phyloP scores from a whole-genome alignment of 345 rosid genomes.

The Hibiscus syriacus region DNA sequence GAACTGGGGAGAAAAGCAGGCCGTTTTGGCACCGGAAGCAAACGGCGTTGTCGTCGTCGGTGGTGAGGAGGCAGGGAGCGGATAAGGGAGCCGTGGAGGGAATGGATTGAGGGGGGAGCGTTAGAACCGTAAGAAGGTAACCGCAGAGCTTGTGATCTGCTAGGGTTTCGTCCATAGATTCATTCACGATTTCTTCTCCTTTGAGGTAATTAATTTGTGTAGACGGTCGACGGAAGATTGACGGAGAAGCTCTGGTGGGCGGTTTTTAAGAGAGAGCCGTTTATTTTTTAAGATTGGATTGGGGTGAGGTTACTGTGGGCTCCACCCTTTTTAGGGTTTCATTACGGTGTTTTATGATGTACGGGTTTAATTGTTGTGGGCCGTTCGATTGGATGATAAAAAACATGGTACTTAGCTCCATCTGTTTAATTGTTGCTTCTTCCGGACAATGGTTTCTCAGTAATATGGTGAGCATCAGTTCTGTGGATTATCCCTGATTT shows the following conservation, averaged over 20 bases:
- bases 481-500: too few relatives aligned
- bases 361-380: too few relatives aligned
- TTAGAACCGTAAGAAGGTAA: constrained; percentile 51
- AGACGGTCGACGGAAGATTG: background rate
- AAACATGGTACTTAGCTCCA: too few relatives aligned
- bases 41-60: constrained; percentile 24
- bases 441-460: too few relatives aligned
- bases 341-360: background rate
- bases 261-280: too few relatives aligned
- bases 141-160: constrained; percentile 66
- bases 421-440: too few relatives aligned
- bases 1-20: constrained; percentile 21
- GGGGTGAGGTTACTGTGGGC: background rate
- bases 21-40: constrained; percentile 45
- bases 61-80: constrained; percentile 41
- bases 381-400: too few relatives aligned
- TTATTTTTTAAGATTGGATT: background rate
- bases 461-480: too few relatives aligned
- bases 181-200: too few relatives aligned
- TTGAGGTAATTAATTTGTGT: too few relatives aligned
- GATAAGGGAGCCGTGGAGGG: background rate
- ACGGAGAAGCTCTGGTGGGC: too few relatives aligned
- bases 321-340: background rate
- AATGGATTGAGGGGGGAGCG: constrained; percentile 16
- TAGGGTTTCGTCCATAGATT: constrained; percentile 18